Conservation (phyloP, 2,329 filamentous ascomycete genomes). For the Pyrenophora seminiperda region DNA sequence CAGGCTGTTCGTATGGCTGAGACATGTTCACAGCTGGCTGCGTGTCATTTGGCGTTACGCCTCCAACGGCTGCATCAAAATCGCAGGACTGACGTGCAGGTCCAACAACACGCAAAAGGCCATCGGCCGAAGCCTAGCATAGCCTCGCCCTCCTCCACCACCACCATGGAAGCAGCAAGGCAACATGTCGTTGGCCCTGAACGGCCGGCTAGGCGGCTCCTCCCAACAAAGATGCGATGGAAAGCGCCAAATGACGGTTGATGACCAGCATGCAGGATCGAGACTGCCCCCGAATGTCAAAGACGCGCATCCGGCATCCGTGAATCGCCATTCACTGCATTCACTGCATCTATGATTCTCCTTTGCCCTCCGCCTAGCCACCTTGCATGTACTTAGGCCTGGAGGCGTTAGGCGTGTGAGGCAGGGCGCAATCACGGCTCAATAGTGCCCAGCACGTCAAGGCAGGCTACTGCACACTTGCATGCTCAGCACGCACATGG, state of each 20-base stretch:
- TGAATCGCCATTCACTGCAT: too few species aligned
- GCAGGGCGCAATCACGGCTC: slow-evolving; percentile 17
- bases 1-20: slow-evolving; percentile 21
- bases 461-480: slow-evolving; percentile 31
- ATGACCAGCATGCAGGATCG: too few species aligned
- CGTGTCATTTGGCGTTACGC: slow-evolving; percentile 19
- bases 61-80: slow-evolving; percentile 13
- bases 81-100: slow-evolving; percentile 14
- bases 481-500: slow-evolving; percentile 24
- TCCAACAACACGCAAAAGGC: slow-evolving; percentile 14
- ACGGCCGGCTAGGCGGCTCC: slow-evolving; percentile 11
- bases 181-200: slow-evolving; percentile 10
- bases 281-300: background rate
- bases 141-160: slow-evolving; percentile 10
- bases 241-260: slow-evolving; percentile 5
- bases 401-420: slow-evolving; percentile 6
- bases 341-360: slow-evolving; percentile 19
- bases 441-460: slow-evolving; percentile 21
- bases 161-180: slow-evolving; percentile 3
- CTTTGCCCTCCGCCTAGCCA: slow-evolving; percentile 8
- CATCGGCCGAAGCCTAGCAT: slow-evolving; percentile 16
- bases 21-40: slow-evolving; percentile 22
- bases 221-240: slow-evolving; percentile 19
- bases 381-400: slow-evolving; percentile 13
- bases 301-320: slow-evolving; percentile 25